Evolutionary conservation across 106 monocot genomes (phyloP).

Genomic region (Dendrobium catenatum): DNA sequence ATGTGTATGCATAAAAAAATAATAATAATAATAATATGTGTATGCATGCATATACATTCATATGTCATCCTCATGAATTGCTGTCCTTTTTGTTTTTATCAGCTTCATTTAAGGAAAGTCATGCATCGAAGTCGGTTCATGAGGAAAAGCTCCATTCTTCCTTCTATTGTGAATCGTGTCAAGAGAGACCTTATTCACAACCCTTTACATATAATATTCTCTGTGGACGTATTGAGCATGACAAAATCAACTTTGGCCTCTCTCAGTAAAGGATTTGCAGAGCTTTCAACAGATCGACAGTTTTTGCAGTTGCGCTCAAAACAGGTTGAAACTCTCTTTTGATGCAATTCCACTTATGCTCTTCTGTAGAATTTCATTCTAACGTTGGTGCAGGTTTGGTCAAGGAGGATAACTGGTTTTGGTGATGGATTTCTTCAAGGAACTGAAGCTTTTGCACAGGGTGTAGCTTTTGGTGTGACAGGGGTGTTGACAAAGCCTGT

Average conservation of each 20-base stretch:
- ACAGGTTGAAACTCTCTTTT: conserved; percentile 41
- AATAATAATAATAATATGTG: too few relatives aligned
- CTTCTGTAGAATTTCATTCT: not conserved
- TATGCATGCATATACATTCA: not conserved
- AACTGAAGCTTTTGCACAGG: conserved; percentile 95
- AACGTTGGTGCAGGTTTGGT: conserved; percentile 55
- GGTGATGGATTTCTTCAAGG: conserved; percentile 98
- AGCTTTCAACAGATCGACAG: conserved; percentile 94
- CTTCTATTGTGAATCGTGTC: conserved; percentile 76
- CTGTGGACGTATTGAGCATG: conserved; percentile 93
- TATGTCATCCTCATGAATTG: not conserved
- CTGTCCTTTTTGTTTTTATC: conserved; percentile 1
- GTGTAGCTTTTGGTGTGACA: conserved; percentile 96
- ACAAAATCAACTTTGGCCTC: conserved; percentile 96
- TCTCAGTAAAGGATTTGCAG: conserved; percentile 98
- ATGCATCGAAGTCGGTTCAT: conserved; percentile 71
- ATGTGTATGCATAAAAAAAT: not conserved
- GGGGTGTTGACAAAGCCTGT: conserved; percentile 88
- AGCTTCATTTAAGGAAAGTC: conserved; percentile 93
- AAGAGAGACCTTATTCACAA: conserved; percentile 97
- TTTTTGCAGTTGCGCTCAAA: conserved; percentile 89
- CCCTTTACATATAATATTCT: conserved; percentile 93
- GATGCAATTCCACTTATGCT: not conserved
- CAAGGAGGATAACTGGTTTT: conserved; percentile 92
- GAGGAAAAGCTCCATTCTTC: conserved; percentile 69